Evolutionary conservation across 331 rosid species (phyloP).

Genomic region (Telfairia occidentalis): DNA sequence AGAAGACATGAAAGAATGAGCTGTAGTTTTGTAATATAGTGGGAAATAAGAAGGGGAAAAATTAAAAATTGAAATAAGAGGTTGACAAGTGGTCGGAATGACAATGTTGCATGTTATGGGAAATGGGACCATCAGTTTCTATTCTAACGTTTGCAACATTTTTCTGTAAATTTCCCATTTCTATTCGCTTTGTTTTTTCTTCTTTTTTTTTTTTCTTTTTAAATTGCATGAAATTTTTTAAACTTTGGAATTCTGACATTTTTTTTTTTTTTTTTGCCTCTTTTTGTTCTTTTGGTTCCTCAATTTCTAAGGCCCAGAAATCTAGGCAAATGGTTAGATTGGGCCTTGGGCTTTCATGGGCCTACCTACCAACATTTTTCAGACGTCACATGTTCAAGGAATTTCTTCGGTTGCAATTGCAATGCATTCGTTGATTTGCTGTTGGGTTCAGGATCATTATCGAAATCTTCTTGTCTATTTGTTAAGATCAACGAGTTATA

Average conservation of each 20-base stretch:
- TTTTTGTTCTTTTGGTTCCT: background rate
- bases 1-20: background rate
- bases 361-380: background rate
- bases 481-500: no score
- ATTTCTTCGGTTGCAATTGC: no score
- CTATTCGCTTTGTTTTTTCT: background rate
- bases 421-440: no score
- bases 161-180: background rate
- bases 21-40: background rate
- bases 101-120: slow-evolving; percentile 4
- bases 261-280: background rate
- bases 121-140: slow-evolving; percentile 2
- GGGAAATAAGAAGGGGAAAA: no score
- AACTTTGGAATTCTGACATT: background rate
- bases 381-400: background rate
- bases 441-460: no score
- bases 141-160: background rate
- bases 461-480: no score
- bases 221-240: background rate
- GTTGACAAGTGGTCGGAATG: slow-evolving; percentile 9
- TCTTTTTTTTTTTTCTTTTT: background rate
- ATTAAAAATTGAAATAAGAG: background rate
- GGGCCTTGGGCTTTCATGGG: background rate
- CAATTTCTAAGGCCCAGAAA: background rate
- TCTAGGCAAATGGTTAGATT: background rate